phyloP scores from a whole-genome alignment of 345 rosid species.

The Laguncularia racemosa region DNA sequence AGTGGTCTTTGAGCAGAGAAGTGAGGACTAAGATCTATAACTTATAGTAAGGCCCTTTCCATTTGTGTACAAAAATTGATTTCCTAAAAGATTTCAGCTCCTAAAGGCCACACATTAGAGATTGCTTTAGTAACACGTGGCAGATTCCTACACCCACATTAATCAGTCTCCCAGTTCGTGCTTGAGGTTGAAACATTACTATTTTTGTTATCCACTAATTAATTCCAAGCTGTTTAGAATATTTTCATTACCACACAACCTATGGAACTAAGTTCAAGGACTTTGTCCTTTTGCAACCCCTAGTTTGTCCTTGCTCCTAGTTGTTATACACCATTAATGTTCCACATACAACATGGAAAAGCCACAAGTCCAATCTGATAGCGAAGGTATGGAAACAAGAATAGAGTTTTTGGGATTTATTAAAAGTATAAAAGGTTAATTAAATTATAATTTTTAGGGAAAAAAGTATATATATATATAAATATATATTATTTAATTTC shows the following conservation, averaged over 20 bases:
- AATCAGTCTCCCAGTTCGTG: not conserved
- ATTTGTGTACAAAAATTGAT: conserved; percentile 1
- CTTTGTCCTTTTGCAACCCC: not conserved
- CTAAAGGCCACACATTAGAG: conserved; percentile 2
- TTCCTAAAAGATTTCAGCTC: not conserved
- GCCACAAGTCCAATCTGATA: no score
- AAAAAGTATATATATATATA: no score
- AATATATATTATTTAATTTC: no score
- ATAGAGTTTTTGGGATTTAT: no score
- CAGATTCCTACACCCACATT: not conserved
- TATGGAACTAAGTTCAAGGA: not conserved
- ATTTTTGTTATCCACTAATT: conserved; percentile 10
- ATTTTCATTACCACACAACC: not conserved
- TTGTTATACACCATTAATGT: not conserved
- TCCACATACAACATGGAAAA: no score
- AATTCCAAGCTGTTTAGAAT: not conserved
- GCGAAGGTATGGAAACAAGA: no score
- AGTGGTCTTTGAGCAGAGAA: not conserved
- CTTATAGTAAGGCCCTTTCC: not conserved
- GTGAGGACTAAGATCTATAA: not conserved
- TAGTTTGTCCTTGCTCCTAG: not conserved
- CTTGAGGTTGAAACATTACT: conserved; percentile 12
- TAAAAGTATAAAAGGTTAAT: no score
- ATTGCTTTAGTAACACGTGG: conserved; percentile 4
- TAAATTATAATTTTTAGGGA: no score